Base-by-base conservation (phyloP, 345 rosid species). In the Trapa bicornis region DNA sequence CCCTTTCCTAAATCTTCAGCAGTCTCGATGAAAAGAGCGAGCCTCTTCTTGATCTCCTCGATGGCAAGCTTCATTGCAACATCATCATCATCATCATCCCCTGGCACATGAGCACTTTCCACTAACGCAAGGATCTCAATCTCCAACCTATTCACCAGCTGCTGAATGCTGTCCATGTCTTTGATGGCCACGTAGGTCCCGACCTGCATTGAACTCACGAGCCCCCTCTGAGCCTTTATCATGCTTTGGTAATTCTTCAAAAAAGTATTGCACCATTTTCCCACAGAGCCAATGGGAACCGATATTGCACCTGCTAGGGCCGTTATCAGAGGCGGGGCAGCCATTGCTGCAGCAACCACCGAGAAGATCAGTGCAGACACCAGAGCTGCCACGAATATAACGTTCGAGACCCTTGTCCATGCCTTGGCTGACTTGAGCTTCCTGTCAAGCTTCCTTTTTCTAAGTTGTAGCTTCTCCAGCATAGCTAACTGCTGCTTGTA, bases 331-430 rank as follows among this genome's bases (percentile, higher is more conserved):
- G 96, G 94, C 0, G 97, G 97, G 10, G 90, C 91, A 35, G 95
- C 83, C 68, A 88, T 67, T 6, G 97, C 89, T 61, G 92, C 97
- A 66, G 98, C 97, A 70, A 88, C 94, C 32, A 93, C 96, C 0
- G 98, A 87, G 78, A 90, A 78, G 60, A 90, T 83, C 78, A 90
- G 70, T 5, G 87, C 89, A 35, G 97, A 81, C 22, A 93, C 81
- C 47, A 90, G 84, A 3, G 83, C 81, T 4, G 97, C 71, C 5
- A 81, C 88, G 64, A 93, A 90, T 68, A 93, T 73, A 60, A 88
- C 85, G 65, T 90, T 88, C 0, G 98, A 79, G 47, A 93, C 80
- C 71, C 75, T 90, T 82, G 77, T 80, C 98, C 97, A 90, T 67
- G 84, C 70, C 79, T 87, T 86, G 79, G 82, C 42, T 4, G 81